Evolutionary conservation across 345 rosid species (phyloP), one percentile per base, ranked within the genome.

Genomic region (Draba incana): DNA sequence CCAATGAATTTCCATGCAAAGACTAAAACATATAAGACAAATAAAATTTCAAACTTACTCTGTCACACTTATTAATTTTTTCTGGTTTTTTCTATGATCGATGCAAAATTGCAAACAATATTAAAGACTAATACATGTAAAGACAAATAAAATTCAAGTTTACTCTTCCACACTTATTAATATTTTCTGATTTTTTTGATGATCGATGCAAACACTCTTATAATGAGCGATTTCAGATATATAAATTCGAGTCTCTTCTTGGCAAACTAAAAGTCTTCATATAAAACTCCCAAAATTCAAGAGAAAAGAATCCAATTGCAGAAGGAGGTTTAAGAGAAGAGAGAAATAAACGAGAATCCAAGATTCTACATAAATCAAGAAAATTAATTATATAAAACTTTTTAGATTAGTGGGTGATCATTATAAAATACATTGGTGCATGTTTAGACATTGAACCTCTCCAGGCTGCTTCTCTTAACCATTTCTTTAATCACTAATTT

Each of bases 381-480:
- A 31, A 58, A 43, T 50, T 35, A 59, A 33, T 50, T 33, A 53
- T 14, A 65, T 43, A 52, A 62, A 16, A 8, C 4, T 1, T 11
- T 51, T 9, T 55, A 11, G 58, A 68, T 68, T 68, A 75, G 70
- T 75, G 74, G 74, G 52, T 68, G 69, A 75, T 69, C 74, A 68
- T 75, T 68, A 75, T 55, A 55, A 61, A 62, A 56, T 62, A 24
- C 74, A 55, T 75, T 54, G n/a, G 60, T 68, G 47, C 78, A 75
- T 62, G 69, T 69, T 62, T 62, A 62, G 25, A 72, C 83, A 75
- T 70, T 72, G 77, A 68, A 74, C 31, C 64, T 66, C 77, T 65
- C 42, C 60, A 75, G 78, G 78, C 83, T 59, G 30, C 81, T 80
- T 65, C 87, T 83, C 85, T 80, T 55, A 78, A 78, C 75, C 78